These are phyloP conservation scores for Leptosphaerulina australis DNA, from an alignment of 2,329 filamentous ascomycete genomes.

Conservation along the genomic window DNA sequence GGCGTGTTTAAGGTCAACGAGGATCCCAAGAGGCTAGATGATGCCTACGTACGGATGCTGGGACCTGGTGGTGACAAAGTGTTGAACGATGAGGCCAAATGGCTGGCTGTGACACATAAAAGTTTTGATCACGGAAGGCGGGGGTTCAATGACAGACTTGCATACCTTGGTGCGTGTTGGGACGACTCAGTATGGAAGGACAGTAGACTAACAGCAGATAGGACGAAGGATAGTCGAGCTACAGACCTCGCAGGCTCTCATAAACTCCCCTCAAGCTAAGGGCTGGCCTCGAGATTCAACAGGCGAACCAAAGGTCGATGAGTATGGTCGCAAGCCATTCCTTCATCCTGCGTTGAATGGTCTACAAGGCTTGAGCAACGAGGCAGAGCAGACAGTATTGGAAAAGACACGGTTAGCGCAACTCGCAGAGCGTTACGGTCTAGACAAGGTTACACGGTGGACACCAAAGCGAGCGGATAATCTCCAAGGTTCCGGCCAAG, in stretches of 20 bases:
- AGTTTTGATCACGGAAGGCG: slow-evolving; percentile 94
- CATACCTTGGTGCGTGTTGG: slow-evolving; percentile 73
- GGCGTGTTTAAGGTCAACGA: slow-evolving; percentile 73
- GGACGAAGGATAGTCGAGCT: slow-evolving; percentile 69
- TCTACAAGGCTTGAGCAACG: slow-evolving; percentile 71
- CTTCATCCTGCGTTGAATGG: slow-evolving; percentile 71
- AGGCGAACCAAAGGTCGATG: slow-evolving; percentile 33
- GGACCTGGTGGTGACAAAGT: slow-evolving; percentile 74
- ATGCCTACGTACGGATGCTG: slow-evolving; percentile 77
- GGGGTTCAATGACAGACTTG: slow-evolving; percentile 92
- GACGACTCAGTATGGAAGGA: not conserved
- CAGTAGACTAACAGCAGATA: slow-evolving; percentile 39
- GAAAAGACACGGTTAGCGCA: slow-evolving; percentile 68
- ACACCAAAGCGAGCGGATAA: slow-evolving; percentile 77
- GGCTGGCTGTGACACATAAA: slow-evolving; percentile 96
- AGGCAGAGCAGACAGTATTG: slow-evolving; percentile 66
- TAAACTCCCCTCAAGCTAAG: slow-evolving; percentile 55
- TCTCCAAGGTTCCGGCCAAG: slow-evolving; percentile 72
- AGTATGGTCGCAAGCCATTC: slow-evolving; percentile 66
- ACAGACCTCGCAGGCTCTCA: slow-evolving; percentile 67
- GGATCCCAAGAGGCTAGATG: slow-evolving; percentile 74
- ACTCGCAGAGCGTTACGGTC: slow-evolving; percentile 72
- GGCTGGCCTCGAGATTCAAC: slow-evolving; percentile 28
- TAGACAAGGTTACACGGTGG: slow-evolving; percentile 83
- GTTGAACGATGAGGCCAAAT: slow-evolving; percentile 90